Conservation (phyloP, 2,329 filamentous ascomycete genomes). For the Cercospora sesami region DNA sequence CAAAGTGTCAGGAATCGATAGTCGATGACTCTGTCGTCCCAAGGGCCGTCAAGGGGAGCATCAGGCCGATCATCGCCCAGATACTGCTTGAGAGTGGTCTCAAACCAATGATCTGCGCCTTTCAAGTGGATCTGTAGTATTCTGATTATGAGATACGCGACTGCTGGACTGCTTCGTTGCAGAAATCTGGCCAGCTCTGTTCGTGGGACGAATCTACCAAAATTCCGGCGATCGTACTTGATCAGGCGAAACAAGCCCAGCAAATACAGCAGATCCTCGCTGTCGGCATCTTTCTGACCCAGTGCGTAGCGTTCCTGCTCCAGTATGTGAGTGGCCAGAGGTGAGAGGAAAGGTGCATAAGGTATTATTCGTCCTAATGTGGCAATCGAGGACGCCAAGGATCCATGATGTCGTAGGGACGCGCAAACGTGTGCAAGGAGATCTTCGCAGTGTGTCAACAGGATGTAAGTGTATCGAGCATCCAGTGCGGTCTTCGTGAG, state of each 20-base stretch:
- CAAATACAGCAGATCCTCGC: constrained; percentile 45
- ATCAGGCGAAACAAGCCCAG: constrained; percentile 77
- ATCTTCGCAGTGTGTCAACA: constrained; percentile 73
- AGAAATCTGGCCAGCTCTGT: constrained; percentile 70
- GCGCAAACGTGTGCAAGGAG: constrained; percentile 81
- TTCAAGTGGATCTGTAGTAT: constrained; percentile 77
- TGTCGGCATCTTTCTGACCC: constrained; percentile 13
- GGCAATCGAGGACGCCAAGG: constrained; percentile 53
- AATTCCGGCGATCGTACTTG: constrained; percentile 70
- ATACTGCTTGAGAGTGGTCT: constrained; percentile 67
- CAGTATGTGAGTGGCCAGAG: constrained; percentile 31
- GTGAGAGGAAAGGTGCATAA: constrained; percentile 74
- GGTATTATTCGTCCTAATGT: constrained; percentile 79
- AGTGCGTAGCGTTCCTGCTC: constrained; percentile 25
- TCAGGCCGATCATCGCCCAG: constrained; percentile 53
- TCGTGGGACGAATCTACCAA: constrained; percentile 64
- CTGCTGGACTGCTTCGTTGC: constrained; percentile 54
- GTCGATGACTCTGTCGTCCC: constrained; percentile 76
- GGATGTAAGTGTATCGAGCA: constrained; percentile 66
- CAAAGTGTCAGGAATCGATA: constrained; percentile 70
- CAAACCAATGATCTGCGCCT: constrained; percentile 75
- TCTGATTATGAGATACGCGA: constrained; percentile 79
- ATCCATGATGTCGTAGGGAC: constrained; percentile 41
- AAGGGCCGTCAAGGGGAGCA: constrained; percentile 64
- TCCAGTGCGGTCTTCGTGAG: constrained; percentile 69